Evolutionary conservation across 106 monocot genomes (phyloP), one percentile per base, ranked within the genome.

Genomic region (Dendrobium chrysotoxum): DNA sequence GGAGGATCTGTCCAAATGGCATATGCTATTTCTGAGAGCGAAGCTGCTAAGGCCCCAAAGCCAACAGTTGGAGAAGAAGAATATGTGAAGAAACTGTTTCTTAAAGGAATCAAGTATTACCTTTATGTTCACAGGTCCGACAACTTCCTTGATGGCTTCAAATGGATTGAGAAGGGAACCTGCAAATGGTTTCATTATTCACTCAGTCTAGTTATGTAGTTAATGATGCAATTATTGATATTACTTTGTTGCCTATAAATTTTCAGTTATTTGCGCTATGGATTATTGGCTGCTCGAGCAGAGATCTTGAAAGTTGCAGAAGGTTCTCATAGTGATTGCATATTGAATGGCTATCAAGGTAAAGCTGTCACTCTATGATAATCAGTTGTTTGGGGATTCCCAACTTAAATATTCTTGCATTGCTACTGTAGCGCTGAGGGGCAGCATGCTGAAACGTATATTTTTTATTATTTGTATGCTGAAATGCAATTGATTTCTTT

Each of bases 1-100:
- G 92, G 92, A 58, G 92, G 92, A 7, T 92, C 92, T 80, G 92
- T 92, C 42, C 92, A 92, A 82, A 92, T 92, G 92, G 87, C 92
- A 8, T 92, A 92, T 92, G 92, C 92, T 46, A 92, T 92, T 28
- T 92, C 92, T 57, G 85, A 92, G 81, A 79, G 80, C 53, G 92
- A 87, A 68, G 92, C 92, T 78, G 80, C 79, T 75, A 87, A 81
- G 68, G 85, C 92, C 40, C 87, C 92, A 77, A 82, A 42, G 57
- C 31, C 82, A 6, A 55, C 77, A 44, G 80, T 82, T 78, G 92
- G 84, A 47, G 87, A 84, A 81, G 92, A 87, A 68, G 65, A 85
- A 75, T 89, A 92, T 84, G 92, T 92, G 77, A 85, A 92, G 79
- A 55, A 81, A 74, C 77, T 92, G 46, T 80, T 79, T 75, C 87